Evolutionary conservation across 441 rosid species (phyloP).

Genomic region (Manihot esculenta): DNA sequence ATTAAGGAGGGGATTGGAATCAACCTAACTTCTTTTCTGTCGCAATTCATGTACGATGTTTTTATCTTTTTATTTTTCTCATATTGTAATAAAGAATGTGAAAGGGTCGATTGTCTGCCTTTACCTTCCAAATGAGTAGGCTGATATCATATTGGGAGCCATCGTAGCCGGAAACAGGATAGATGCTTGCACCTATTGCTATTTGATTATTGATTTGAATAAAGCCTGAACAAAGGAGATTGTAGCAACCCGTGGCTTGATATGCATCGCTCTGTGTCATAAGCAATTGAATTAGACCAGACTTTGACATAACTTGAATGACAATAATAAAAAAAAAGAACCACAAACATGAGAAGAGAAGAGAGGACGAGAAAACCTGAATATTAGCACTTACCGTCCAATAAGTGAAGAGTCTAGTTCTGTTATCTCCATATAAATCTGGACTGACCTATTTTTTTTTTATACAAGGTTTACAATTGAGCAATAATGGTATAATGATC

Average conservation of each 20-base stretch:
- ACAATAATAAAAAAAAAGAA: neutral
- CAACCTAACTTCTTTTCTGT: neutral
- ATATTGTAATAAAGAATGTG: neutral
- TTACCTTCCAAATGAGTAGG: slow-evolving; percentile 86
- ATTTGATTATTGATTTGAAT: slow-evolving; percentile 72
- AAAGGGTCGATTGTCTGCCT: neutral
- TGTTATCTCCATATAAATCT: slow-evolving; percentile 90
- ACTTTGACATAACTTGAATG: neutral
- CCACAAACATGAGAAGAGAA: neutral
- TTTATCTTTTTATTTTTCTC: too few species aligned
- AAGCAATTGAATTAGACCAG: neutral
- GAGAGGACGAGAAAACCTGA: neutral
- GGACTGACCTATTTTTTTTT: slow-evolving; percentile 86
- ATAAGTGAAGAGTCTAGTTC: slow-evolving; percentile 94
- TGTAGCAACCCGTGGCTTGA: slow-evolving; percentile 93
- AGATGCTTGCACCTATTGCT: slow-evolving; percentile 91
- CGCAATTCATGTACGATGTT: neutral
- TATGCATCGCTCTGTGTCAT: slow-evolving; percentile 87
- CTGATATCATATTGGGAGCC: slow-evolving; percentile 79
- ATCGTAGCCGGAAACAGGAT: slow-evolving; percentile 70
- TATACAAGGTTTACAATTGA: neutral
- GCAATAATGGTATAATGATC: neutral
- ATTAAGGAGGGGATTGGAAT: neutral
- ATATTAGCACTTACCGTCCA: slow-evolving; percentile 69
- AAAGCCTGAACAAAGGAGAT: slow-evolving; percentile 85